Conservation (phyloP, 1,284 basidiomycete species). For the Boletus semigastroideus region DNA sequence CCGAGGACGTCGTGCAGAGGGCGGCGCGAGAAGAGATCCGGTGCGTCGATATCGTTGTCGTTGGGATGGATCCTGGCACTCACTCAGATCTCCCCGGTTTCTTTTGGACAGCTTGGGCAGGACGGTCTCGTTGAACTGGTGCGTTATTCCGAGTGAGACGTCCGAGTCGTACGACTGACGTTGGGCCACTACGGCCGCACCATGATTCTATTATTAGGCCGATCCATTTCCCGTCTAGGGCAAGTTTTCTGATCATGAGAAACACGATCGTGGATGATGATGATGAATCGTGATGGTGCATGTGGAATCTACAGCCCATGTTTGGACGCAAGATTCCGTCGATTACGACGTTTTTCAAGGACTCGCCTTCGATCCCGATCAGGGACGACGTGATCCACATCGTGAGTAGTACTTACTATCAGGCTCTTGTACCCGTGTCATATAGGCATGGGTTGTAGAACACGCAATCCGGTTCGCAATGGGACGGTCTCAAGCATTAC, state of each 20-base stretch:
- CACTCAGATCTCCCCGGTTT: background rate
- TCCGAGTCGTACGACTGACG: conserved; percentile 4
- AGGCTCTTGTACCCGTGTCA: background rate
- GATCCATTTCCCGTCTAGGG: conserved; percentile 65
- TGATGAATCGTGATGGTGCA: too few relatives aligned
- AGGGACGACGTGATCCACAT: conserved; percentile 66
- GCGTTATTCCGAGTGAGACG: conserved; percentile 18
- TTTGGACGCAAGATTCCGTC: conserved; percentile 56
- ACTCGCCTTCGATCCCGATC: conserved; percentile 32
- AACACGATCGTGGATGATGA: too few relatives aligned
- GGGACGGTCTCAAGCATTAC: conserved; percentile 70
- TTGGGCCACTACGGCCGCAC: background rate
- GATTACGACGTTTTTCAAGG: conserved; percentile 41
- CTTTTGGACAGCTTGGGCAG: conserved; percentile 49
- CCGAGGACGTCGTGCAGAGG: conserved; percentile 58
- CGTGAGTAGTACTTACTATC: conserved; percentile 32
- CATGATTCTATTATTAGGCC: conserved; percentile 51
- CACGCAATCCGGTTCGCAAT: conserved; percentile 73
- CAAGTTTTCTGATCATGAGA: too few relatives aligned
- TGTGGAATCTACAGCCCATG: conserved; percentile 53
- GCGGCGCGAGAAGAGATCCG: conserved; percentile 65
- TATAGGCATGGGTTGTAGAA: too few relatives aligned
- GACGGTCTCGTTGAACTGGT: conserved; percentile 64
- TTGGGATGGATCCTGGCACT: background rate
- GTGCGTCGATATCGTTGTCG: conserved; percentile 35